phyloP scores from a whole-genome alignment of 2,329 filamentous ascomycete species.

The Aureobasidium sp. region DNA sequence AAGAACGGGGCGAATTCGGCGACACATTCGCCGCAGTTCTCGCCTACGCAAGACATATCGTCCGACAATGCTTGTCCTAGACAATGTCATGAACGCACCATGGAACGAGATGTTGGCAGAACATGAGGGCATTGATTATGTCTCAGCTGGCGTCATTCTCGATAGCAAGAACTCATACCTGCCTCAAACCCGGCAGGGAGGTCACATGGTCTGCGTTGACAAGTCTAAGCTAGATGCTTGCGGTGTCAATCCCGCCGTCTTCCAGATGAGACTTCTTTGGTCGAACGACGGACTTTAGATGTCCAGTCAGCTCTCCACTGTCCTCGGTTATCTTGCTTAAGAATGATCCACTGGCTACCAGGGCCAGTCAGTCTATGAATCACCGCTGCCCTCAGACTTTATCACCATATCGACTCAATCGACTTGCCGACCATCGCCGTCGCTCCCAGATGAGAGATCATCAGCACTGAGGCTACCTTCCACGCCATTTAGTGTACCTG shows the following conservation, averaged over 20 bases:
- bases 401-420: too few relatives aligned
- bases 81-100: constrained; percentile 58
- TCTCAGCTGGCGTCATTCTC: constrained; percentile 39
- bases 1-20: constrained; percentile 54
- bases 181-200: constrained; percentile 47
- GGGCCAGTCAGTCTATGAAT: constrained; percentile 42
- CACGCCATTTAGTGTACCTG: too few relatives aligned
- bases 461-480: too few relatives aligned
- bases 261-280: constrained; percentile 22
- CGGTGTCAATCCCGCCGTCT: neutral
- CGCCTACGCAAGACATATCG: constrained; percentile 44
- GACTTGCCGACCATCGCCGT: too few relatives aligned
- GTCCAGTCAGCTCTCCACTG: constrained; percentile 53
- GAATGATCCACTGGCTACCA: constrained; percentile 46
- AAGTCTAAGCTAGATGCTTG: neutral
- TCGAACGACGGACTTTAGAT: constrained; percentile 40
- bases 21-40: constrained; percentile 57
- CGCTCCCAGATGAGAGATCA: too few relatives aligned
- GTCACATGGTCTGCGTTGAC: constrained; percentile 39
- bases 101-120: constrained; percentile 42
- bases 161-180: constrained; percentile 67
- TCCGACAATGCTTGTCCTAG: constrained; percentile 59
- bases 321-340: constrained; percentile 52
- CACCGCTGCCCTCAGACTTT: too few relatives aligned
- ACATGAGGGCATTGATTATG: constrained; percentile 48